Evolutionary conservation across 495 filamentous ascomycete genomes (phyloP).

Genomic region (Aspergillus panamensis): DNA sequence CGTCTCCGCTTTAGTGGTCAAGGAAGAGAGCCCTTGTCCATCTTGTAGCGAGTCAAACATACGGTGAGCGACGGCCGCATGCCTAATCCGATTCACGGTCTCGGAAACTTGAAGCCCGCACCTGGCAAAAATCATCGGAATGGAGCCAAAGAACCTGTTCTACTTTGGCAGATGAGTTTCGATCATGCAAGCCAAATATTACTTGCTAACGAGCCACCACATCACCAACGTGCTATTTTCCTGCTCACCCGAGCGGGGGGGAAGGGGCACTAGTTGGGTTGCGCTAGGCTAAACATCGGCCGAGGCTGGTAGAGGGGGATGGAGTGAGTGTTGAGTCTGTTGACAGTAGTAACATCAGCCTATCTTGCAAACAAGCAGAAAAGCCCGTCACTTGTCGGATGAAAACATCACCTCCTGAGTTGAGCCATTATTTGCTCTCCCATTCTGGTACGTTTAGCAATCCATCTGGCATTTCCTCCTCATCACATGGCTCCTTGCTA

Average conservation of each 20-base stretch:
- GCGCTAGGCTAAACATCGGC: too few species aligned
- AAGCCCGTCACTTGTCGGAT: neutral
- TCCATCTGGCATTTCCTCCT: neutral
- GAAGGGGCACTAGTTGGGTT: too few species aligned
- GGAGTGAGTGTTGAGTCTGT: too few species aligned
- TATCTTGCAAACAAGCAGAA: too few species aligned
- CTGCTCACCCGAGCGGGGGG: neutral
- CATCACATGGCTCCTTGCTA: constrained; percentile 15
- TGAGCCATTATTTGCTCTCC: neutral
- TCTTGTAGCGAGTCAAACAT: constrained; percentile 24
- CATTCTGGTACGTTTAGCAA: neutral
- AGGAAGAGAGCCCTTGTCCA: constrained; percentile 16
- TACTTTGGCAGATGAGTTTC: constrained; percentile 10
- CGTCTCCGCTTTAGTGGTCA: constrained; percentile 10
- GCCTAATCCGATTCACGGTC: constrained; percentile 18
- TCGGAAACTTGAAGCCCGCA: constrained; percentile 1
- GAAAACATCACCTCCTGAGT: neutral
- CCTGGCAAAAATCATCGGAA: constrained; percentile 14
- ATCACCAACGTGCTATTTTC: neutral
- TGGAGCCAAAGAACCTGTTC: neutral
- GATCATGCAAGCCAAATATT: constrained; percentile 20
- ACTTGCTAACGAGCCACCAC: constrained; percentile 5
- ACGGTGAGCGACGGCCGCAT: constrained; percentile 23
- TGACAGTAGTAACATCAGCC: too few species aligned
- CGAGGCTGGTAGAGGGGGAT: too few species aligned